These are phyloP conservation scores for Ziziphus jujuba DNA, from an alignment of 306 rosid genomes.

Conservation along the genomic window DNA sequence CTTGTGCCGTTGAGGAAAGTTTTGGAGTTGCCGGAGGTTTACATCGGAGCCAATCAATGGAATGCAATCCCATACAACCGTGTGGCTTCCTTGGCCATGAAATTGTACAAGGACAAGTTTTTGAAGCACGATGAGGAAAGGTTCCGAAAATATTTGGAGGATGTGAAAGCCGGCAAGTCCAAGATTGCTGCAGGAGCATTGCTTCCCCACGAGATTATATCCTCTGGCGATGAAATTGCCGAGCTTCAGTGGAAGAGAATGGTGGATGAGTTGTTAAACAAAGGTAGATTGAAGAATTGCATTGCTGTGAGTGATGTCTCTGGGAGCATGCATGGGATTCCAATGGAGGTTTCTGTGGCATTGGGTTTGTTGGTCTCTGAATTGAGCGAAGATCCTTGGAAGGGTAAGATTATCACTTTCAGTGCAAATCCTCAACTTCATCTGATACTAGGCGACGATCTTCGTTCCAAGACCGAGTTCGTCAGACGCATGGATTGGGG, in stretches of 20 bases:
- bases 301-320: constrained; percentile 65
- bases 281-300: constrained; percentile 50
- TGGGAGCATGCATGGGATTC: constrained; percentile 44
- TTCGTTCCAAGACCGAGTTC: constrained; percentile 38
- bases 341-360: constrained; percentile 64
- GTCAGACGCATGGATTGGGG: constrained; percentile 46
- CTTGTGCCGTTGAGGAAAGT: constrained; percentile 61
- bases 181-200: constrained; percentile 61
- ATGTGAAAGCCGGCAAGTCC: constrained; percentile 41
- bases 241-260: constrained; percentile 78
- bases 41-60: constrained; percentile 61
- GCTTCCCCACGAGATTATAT: constrained; percentile 60
- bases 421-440: constrained; percentile 47
- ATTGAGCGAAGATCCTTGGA: constrained; percentile 62
- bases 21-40: constrained; percentile 71
- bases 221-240: constrained; percentile 50
- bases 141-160: constrained; percentile 43
- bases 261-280: constrained; percentile 47
- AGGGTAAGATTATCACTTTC: constrained; percentile 62
- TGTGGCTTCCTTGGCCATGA: constrained; percentile 72
- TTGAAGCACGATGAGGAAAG: constrained; percentile 53
- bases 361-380: constrained; percentile 68
- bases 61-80: constrained; percentile 49
- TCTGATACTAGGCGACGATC: constrained; percentile 44
- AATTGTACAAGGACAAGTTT: constrained; percentile 44